A percentile compares a stretch with the other conserved stretches of the same genome.
Conservation (phyloP, 2,329 filamentous ascomycete species). For the Cladophialophora yegresii region DNA sequence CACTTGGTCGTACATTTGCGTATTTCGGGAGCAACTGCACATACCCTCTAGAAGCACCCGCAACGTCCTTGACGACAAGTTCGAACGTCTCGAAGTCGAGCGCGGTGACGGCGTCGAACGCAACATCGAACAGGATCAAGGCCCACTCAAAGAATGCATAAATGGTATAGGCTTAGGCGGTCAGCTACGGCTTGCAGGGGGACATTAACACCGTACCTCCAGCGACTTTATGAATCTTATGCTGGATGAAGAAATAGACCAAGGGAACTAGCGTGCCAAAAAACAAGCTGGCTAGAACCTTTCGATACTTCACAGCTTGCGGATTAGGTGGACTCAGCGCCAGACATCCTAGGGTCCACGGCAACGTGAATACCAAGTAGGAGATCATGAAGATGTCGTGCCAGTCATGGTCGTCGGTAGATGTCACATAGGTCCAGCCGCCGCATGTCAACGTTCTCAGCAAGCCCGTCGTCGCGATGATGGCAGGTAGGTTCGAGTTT, state of each 20-base stretch:
- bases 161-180: conserved; percentile 77
- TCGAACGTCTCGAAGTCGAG: conserved; percentile 90
- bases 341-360: conserved; percentile 92
- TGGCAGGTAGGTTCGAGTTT: conserved; percentile 73
- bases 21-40: conserved; percentile 94
- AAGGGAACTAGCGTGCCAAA: conserved; percentile 88
- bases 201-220: conserved; percentile 67
- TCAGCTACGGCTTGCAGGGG: conserved; percentile 10
- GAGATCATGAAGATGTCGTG: conserved; percentile 99
- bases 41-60: conserved; percentile 95
- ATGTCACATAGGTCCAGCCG: conserved; percentile 98
- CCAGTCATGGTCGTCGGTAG: conserved; percentile 97
- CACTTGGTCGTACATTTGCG: conserved; percentile 58
- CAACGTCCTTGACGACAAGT: conserved; percentile 82
- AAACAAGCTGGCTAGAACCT: conserved; percentile 78
- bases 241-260: conserved; percentile 97
- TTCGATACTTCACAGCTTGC: conserved; percentile 81
- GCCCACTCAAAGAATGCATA: conserved; percentile 99
- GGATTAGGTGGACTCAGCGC: conserved; percentile 82
- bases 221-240: conserved; percentile 91
- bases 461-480: conserved; percentile 75
- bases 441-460: conserved; percentile 92
- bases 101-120: conserved; percentile 91
- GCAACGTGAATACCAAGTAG: conserved; percentile 88
- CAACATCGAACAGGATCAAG: conserved; percentile 90